These are phyloP conservation scores for Plasmodium billcollinsi DNA, from an alignment of 169 alveolate species.

Conservation along the genomic window DNA sequence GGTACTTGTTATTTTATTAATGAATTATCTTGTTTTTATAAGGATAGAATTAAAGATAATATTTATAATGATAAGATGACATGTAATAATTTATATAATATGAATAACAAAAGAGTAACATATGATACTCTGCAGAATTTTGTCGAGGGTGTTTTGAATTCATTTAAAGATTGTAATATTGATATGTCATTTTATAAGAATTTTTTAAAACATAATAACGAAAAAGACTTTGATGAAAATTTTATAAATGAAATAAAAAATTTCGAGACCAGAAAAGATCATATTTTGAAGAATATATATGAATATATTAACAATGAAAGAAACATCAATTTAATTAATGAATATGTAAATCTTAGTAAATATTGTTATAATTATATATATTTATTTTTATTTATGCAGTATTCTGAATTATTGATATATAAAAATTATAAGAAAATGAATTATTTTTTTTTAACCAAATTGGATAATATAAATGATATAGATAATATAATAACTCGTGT, in stretches of 20 bases:
- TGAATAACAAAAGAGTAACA: constrained; percentile 4
- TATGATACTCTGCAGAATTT: constrained; percentile 9
- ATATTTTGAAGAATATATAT: constrained; percentile 51
- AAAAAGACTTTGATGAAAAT: constrained; percentile 39
- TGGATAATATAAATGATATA: not conserved
- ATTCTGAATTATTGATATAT: constrained; percentile 35
- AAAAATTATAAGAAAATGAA: constrained; percentile 32
- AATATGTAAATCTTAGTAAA: constrained; percentile 29
- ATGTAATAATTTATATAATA: constrained; percentile 7
- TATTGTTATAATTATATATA: constrained; percentile 46
- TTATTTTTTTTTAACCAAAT: constrained; percentile 6
- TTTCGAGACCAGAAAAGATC: constrained; percentile 57
- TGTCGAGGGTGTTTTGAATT: constrained; percentile 25
- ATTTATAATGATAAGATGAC: not conserved
- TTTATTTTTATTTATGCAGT: constrained; percentile 53
- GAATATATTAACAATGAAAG: constrained; percentile 52
- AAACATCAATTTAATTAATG: constrained; percentile 27
- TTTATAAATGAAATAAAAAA: constrained; percentile 55
- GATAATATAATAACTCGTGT: not conserved
- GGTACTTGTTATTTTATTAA: not conserved
- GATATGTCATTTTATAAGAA: constrained; percentile 29
- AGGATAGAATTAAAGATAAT: not conserved
- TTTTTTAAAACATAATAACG: constrained; percentile 23
- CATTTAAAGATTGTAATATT: not conserved
- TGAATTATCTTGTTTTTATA: not conserved